Evolutionary conservation across 352 stramenopile genomes (phyloP).

Genomic region (Pythium phragmitis): DNA sequence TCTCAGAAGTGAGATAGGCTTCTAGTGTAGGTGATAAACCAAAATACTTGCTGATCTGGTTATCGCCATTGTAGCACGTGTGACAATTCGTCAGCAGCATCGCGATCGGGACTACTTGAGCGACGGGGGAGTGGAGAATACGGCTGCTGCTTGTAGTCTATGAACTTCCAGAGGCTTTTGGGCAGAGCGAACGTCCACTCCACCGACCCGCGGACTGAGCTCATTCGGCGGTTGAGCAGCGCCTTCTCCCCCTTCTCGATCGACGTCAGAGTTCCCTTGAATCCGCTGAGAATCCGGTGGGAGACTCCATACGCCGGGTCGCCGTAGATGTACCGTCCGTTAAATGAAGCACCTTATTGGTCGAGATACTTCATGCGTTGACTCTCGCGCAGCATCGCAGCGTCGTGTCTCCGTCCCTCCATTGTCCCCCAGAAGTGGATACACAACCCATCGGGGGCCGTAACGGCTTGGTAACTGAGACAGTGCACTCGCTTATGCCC

Average conservation of each 20-base stretch:
- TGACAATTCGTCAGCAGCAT: conserved; percentile 25
- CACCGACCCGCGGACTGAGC: conserved; percentile 11
- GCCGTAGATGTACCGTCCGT: conserved; percentile 13
- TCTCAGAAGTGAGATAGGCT: too few species aligned
- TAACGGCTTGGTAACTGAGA: conserved; percentile 23
- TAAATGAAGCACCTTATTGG: background rate
- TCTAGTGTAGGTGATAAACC: too few species aligned
- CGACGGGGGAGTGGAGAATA: conserved; percentile 9
- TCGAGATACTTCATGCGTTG: background rate
- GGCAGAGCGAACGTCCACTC: conserved; percentile 24
- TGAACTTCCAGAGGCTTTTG: conserved; percentile 22
- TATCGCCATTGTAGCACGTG: conserved; percentile 10
- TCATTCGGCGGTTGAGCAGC: conserved; percentile 25
- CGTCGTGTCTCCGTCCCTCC: conserved; percentile 21
- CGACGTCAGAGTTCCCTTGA: conserved; percentile 11
- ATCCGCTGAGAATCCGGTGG: too few species aligned
- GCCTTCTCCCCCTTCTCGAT: background rate
- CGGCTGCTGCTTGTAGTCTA: conserved; percentile 19
- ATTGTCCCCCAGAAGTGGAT: conserved; percentile 22
- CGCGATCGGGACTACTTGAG: conserved; percentile 3
- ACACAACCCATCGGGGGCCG: conserved; percentile 24
- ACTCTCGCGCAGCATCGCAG: conserved; percentile 19
- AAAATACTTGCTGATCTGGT: conserved; percentile 24
- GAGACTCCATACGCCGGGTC: conserved; percentile 23
- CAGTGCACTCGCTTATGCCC: conserved; percentile 27